Evolutionary conservation across 2,329 filamentous ascomycete genomes (phyloP), one percentile per base, ranked within the genome.

Genomic region (Macrophomina pseudophaseolina): DNA sequence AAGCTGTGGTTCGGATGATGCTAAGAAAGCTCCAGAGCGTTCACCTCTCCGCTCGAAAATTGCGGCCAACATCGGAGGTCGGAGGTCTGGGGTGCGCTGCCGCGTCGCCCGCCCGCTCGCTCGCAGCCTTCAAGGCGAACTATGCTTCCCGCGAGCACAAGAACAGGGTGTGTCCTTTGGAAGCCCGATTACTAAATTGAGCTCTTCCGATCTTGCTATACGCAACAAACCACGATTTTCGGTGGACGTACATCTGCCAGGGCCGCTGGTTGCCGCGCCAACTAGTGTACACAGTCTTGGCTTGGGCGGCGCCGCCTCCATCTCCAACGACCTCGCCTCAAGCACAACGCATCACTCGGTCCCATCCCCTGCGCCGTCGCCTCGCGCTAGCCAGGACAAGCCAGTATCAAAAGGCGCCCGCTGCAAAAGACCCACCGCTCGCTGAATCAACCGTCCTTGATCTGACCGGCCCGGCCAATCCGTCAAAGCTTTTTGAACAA

Each of bases 261-360:
- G 4, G 4, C 7, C 4, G 5, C 52, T 42, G 63, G 63, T 65
- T 65, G 63, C 63, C 52, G 63, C 52, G 63, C 63, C 63, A 65
- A 65, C 63, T 48, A 38, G 42, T 28, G 46, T 64, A 64, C 40
- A 64, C 63, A 56, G 53, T 33, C 63, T 65, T 65, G 63, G 63
- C 63, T 44, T 44, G 42, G 38, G n/a, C 30, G 33, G 40, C 23
- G 32, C 52, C 12, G 35, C 48, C 40, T 56, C 52, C 40, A 30
- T 49, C 63, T 65, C 58, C 58, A 48, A 62, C 58, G 58, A 49
- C 58, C 9, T 49, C 58, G 54, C 40, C 28, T 46, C 23, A 49
- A 49, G 44, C 58, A 62, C 58, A 62, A 62, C 58, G 58, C 58
- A 62, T 62, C 58, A 35, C 42, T 49, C 58, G 58, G 58, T 62